Base-by-base conservation (phyloP, 2,329 filamentous ascomycete species). In the Fusarium setosum region DNA sequence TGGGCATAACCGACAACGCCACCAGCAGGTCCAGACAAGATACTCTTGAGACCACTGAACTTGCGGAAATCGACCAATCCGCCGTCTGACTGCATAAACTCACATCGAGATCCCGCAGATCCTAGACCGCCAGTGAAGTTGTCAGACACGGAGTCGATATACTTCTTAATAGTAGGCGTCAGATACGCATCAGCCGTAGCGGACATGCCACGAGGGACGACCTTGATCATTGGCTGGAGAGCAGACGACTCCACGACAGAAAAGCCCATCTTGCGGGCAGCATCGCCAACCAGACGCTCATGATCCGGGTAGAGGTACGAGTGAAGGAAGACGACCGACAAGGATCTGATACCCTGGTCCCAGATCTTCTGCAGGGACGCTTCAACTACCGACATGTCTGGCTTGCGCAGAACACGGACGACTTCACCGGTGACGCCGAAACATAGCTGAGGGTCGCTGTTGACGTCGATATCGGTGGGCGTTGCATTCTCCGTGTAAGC, bases 1-100 rank as follows among this genome's bases (percentile, higher is more conserved):
- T 90, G 81, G 4, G 91, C 90, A 74, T 92, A 92, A 4, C 91
- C 91, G 1, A 93, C 90, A 1, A 93, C 91, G 44, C 91, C 91
- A 15, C 90, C 91, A n/a, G 91, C 91, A 5, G 91, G 91, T 0
- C 91, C 91, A 2, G 88, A 92, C 0, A 94, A 76, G 37, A 94
- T 92, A 1, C 89, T 90, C 63, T 87, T 85, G 6, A 92, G 77
- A 0, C 91, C 91, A 15, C 87, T 90, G 72, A 93, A 92, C 54
- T 83, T 85, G 61, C 84, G 81, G 5, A 88, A 86, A 65, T 88
- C 85, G 1, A 80, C 78, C 2, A 85, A 72, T 0, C 82, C 82
- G 4, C 82, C 82, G 42, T 84, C 82, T 0, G 87, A 90, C 70
- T 92, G 89, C 63, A 66, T 66, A 32, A 66, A 64, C 40, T 64